Evolutionary conservation across 2,329 filamentous ascomycete species (phyloP).

Genomic region (Colletotrichum agaves): DNA sequence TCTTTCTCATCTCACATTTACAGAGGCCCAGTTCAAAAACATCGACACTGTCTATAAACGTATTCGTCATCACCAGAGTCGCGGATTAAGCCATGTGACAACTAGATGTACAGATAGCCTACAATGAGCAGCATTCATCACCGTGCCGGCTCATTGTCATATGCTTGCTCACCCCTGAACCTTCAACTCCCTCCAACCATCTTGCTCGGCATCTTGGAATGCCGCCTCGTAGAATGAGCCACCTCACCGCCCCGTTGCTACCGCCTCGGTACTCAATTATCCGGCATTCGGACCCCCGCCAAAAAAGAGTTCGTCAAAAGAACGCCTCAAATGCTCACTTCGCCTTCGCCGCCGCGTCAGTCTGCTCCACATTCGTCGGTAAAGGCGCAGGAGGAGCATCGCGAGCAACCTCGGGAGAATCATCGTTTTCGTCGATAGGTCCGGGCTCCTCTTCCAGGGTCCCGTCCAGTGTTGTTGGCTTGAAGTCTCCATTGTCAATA

Average conservation of each 20-base stretch:
- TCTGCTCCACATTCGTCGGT: conserved; percentile 32
- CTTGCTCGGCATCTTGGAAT: conserved; percentile 22
- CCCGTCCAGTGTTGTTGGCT: conserved; percentile 63
- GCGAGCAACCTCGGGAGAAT: conserved; percentile 41
- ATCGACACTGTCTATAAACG: background rate
- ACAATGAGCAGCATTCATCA: conserved; percentile 21
- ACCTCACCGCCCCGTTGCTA: background rate
- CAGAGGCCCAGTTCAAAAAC: too few relatives aligned
- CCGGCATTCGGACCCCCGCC: background rate
- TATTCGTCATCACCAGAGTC: background rate
- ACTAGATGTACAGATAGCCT: conserved; percentile 36
- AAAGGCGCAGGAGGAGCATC: conserved; percentile 24
- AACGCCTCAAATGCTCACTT: background rate
- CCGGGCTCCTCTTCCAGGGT: conserved; percentile 63
- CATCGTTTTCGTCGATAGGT: conserved; percentile 48
- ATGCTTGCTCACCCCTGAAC: conserved; percentile 1
- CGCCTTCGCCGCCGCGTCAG: conserved; percentile 27
- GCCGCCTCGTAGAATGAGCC: conserved; percentile 10
- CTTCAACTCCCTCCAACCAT: background rate
- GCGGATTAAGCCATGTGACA: conserved; percentile 27
- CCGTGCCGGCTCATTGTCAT: conserved; percentile 15
- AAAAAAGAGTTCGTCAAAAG: background rate
- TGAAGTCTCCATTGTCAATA: conserved; percentile 54
- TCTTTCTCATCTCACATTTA: too few relatives aligned
- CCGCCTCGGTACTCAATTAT: background rate